Percentiles rank a stretch among this genome's conserved stretches.
These are phyloP conservation scores for Schizophyllum commune DNA, from an alignment of 1,284 basidiomycete genomes.

Conservation along the genomic window DNA sequence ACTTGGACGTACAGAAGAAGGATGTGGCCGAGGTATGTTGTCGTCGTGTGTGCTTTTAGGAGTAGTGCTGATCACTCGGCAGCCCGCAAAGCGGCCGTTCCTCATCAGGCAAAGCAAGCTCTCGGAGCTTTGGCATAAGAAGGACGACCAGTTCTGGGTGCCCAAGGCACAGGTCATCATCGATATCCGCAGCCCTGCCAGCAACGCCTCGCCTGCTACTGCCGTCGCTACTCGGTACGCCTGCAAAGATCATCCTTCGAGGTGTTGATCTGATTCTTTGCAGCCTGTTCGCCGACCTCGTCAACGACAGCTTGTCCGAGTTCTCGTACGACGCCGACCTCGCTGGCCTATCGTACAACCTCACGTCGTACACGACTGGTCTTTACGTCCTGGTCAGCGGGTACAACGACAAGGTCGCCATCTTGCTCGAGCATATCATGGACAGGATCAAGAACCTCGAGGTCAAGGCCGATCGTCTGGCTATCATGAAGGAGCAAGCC, in stretches of 20 bases:
- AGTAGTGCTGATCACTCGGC: slow-evolving; percentile 7
- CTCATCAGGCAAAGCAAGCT: slow-evolving; percentile 68
- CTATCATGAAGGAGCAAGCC: slow-evolving; percentile 79
- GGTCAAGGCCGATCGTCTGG: slow-evolving; percentile 69
- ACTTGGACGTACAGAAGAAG: slow-evolving; percentile 75
- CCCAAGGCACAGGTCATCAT: slow-evolving; percentile 77
- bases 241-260: neutral
- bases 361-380: slow-evolving; percentile 62
- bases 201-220: slow-evolving; percentile 48
- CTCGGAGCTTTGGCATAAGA: slow-evolving; percentile 88
- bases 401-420: slow-evolving; percentile 91
- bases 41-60: neutral
- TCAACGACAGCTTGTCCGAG: slow-evolving; percentile 86
- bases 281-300: slow-evolving; percentile 82
- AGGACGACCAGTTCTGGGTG: slow-evolving; percentile 93
- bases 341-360: slow-evolving; percentile 79
- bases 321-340: slow-evolving; percentile 92
- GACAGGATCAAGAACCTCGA: slow-evolving; percentile 64
- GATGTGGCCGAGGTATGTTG: slow-evolving; percentile 49
- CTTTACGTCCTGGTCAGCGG: slow-evolving; percentile 71
- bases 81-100: slow-evolving; percentile 71
- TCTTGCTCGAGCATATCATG: slow-evolving; percentile 73
- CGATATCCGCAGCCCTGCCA: slow-evolving; percentile 57
- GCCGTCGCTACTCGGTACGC: slow-evolving; percentile 57
- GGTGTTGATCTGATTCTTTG: slow-evolving; percentile 6